These are phyloP conservation scores for Paramecium caudatum DNA, from an alignment of 73 alveolate genomes.

Conservation along the genomic window DNA sequence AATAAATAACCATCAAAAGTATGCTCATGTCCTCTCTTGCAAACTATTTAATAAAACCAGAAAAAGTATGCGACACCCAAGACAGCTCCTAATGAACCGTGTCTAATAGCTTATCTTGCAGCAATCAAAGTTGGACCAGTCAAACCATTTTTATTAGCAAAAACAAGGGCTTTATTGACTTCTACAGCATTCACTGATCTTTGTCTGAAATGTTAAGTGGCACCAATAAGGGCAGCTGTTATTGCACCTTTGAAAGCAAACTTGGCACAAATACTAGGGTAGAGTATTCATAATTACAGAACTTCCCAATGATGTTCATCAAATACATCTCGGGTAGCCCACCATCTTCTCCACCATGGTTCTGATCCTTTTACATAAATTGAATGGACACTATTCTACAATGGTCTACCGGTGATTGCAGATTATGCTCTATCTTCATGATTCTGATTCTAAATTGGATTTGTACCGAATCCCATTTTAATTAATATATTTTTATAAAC, in stretches of 20 bases:
- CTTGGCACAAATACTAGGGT: not conserved
- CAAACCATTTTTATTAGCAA: not conserved
- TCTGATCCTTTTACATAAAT: not conserved
- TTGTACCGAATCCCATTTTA: conserved; percentile 31
- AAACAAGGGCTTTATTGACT: not conserved
- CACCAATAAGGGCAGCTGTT: not conserved
- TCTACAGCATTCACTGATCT: not conserved
- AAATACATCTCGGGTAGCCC: conserved; percentile 50
- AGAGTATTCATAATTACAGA: not conserved
- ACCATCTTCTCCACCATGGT: conserved; percentile 62
- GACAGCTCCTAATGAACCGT: conserved; percentile 43
- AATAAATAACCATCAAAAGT: not conserved
- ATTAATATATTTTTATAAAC: not conserved
- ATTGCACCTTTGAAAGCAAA: conserved; percentile 50
- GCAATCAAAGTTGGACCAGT: conserved; percentile 13
- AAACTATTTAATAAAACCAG: not conserved
- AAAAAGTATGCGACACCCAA: conserved; percentile 32
- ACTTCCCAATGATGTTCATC: conserved; percentile 60
- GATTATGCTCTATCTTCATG: not conserved
- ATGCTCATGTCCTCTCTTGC: conserved; percentile 48
- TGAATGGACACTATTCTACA: not conserved
- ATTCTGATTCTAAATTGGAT: not conserved
- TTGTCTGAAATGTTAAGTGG: not conserved
- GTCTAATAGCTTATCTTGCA: not conserved
- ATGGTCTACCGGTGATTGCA: conserved; percentile 57